These are phyloP conservation scores for Colletotrichum sp. DNA, from an alignment of 2,329 filamentous ascomycete genomes.

Conservation along the genomic window DNA sequence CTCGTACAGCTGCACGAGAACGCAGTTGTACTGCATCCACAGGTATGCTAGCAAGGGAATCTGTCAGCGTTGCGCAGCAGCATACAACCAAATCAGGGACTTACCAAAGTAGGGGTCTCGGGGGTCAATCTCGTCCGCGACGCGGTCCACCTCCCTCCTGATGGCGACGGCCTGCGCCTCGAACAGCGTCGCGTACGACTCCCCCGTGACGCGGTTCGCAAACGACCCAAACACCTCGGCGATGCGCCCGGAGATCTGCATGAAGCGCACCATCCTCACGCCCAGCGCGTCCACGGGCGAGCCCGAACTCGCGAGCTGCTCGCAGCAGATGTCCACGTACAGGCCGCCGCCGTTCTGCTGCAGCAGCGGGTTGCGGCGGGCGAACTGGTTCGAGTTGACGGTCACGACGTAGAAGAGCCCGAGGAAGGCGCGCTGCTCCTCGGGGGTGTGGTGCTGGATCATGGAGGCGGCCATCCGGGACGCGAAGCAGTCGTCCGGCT, in stretches of 20 bases:
- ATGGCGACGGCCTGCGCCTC: conserved; percentile 36
- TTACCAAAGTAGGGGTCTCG: conserved; percentile 21
- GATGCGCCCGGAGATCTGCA: conserved; percentile 38
- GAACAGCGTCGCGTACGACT: conserved; percentile 35
- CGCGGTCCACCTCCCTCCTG: conserved; percentile 34
- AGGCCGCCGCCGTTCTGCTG: conserved; percentile 14
- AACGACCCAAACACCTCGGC: conserved; percentile 35
- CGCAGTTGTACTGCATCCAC: conserved; percentile 37
- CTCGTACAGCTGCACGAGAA: conserved; percentile 42
- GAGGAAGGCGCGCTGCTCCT: conserved; percentile 42
- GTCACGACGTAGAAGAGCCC: conserved; percentile 29
- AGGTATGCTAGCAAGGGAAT: background rate
- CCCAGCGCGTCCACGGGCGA: conserved; percentile 32
- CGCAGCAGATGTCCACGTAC: conserved; percentile 38
- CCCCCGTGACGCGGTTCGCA: conserved; percentile 28
- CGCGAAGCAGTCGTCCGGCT: conserved; percentile 11
- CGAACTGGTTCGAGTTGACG: conserved; percentile 40
- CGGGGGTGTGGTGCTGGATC: conserved; percentile 26
- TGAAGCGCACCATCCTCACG: conserved; percentile 37
- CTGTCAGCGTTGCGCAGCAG: background rate
- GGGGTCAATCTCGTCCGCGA: conserved; percentile 33
- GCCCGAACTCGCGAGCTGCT: conserved; percentile 29
- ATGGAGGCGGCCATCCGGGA: background rate
- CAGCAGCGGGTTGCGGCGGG: conserved; percentile 35
- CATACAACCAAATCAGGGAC: background rate